Evolutionary conservation across 2,329 filamentous ascomycete species (phyloP).

Genomic region (Diaporthe citri): DNA sequence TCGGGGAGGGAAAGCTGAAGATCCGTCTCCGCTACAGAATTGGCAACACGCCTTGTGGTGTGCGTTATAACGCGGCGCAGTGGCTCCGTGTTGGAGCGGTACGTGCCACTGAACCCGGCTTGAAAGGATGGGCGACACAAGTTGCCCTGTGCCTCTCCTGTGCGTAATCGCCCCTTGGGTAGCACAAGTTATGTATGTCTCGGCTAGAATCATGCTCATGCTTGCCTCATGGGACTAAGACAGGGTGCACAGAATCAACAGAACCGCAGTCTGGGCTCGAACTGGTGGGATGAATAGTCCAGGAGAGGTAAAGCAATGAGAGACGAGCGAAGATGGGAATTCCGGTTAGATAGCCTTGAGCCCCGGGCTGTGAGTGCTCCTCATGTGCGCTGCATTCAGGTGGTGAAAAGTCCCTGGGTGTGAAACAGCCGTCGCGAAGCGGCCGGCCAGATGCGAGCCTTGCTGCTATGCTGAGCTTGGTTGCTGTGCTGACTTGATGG

Average conservation of each 20-base stretch:
- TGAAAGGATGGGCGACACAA: slow-evolving; percentile 35
- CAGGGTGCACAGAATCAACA: slow-evolving; percentile 9
- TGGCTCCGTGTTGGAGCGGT: slow-evolving; percentile 17
- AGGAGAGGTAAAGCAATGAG: background rate
- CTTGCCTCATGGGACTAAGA: slow-evolving; percentile 36
- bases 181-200: slow-evolving; percentile 39
- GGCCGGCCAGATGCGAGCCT: background rate
- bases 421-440: background rate
- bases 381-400: background rate
- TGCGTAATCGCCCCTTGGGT: slow-evolving; percentile 38
- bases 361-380: background rate
- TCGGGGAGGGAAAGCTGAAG: slow-evolving; percentile 3
- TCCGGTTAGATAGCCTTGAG: background rate
- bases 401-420: background rate
- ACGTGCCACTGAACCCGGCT: slow-evolving; percentile 32
- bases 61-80: slow-evolving; percentile 27
- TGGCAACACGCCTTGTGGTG: slow-evolving; percentile 26
- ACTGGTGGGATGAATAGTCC: background rate
- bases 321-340: background rate
- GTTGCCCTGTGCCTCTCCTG: slow-evolving; percentile 38
- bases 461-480: background rate
- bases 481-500: background rate
- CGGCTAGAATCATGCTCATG: slow-evolving; percentile 39
- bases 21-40: slow-evolving; percentile 28
- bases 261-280: background rate